Conservation (phyloP, 441 rosid species). For the Erodium texanum region DNA sequence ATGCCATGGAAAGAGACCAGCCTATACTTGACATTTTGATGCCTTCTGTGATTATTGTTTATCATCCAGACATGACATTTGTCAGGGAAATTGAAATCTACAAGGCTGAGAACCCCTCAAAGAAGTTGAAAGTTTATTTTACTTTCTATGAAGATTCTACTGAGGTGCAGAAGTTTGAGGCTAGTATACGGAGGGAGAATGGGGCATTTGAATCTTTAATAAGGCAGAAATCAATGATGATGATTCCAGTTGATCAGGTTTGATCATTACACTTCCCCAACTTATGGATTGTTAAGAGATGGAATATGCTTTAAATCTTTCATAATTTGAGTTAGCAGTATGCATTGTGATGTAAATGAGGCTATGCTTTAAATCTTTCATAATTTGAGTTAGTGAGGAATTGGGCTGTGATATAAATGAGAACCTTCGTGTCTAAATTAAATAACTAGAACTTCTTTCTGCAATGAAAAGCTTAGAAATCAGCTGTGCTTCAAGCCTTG, state of each 20-base stretch:
- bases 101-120: slow-evolving; percentile 78
- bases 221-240: slow-evolving; percentile 89
- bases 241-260: slow-evolving; percentile 94
- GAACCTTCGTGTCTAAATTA: background rate
- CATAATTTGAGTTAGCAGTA: background rate
- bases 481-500: background rate
- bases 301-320: background rate
- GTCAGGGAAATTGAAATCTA: slow-evolving; percentile 91
- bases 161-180: slow-evolving; percentile 90
- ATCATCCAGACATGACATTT: slow-evolving; percentile 78
- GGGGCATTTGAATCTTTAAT: slow-evolving; percentile 92
- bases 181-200: slow-evolving; percentile 84
- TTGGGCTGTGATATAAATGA: no score
- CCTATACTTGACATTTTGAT: slow-evolving; percentile 69
- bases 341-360: no score
- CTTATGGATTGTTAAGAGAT: background rate
- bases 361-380: background rate
- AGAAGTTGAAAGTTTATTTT: slow-evolving; percentile 70
- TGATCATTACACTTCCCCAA: slow-evolving; percentile 12
- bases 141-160: slow-evolving; percentile 87
- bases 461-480: background rate
- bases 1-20: slow-evolving; percentile 70
- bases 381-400: no score
- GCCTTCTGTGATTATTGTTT: slow-evolving; percentile 73
- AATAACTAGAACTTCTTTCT: background rate